Evolutionary conservation across 164 flowering plant genomes (phyloP).

Genomic region (Chimonanthus praecox): DNA sequence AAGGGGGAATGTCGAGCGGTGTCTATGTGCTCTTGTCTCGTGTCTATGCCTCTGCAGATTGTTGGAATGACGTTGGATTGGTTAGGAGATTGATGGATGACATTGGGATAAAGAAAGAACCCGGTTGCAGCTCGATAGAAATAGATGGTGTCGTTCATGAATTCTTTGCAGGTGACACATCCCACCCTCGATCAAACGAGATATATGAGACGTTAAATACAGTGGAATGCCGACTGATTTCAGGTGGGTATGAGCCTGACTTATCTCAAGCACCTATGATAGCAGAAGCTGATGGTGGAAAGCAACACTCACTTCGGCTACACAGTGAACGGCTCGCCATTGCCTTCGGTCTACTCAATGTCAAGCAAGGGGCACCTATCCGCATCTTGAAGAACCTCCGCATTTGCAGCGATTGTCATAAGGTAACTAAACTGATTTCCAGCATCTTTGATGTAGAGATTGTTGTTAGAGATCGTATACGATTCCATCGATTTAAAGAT

Average conservation of each 20-base stretch:
- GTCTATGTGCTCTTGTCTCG: constrained; percentile 66
- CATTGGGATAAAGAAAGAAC: constrained; percentile 62
- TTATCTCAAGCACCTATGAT: constrained; percentile 52
- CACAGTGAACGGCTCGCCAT: constrained; percentile 83
- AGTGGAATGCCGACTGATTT: constrained; percentile 39
- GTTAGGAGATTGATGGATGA: constrained; percentile 63
- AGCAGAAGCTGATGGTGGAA: constrained; percentile 36
- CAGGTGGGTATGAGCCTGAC: constrained; percentile 51
- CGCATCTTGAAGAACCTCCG: constrained; percentile 67
- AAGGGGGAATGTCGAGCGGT: constrained; percentile 40
- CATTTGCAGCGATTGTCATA: constrained; percentile 68
- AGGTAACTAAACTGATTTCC: constrained; percentile 55
- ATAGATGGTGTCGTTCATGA: constrained; percentile 52
- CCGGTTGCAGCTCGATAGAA: constrained; percentile 73
- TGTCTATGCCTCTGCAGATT: constrained; percentile 61
- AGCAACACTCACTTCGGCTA: constrained; percentile 41
- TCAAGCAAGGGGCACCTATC: constrained; percentile 45
- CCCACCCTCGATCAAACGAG: constrained; percentile 51
- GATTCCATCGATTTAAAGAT: constrained; percentile 67
- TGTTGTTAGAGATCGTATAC: constrained; percentile 64
- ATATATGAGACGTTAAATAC: constrained; percentile 38
- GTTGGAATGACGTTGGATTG: constrained; percentile 66
- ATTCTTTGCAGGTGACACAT: constrained; percentile 71
- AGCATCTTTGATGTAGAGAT: constrained; percentile 50
- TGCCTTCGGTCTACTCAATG: constrained; percentile 56